Evolutionary conservation across 768 basidiomycete genomes (phyloP).

Genomic region (Lactarius sp.): DNA sequence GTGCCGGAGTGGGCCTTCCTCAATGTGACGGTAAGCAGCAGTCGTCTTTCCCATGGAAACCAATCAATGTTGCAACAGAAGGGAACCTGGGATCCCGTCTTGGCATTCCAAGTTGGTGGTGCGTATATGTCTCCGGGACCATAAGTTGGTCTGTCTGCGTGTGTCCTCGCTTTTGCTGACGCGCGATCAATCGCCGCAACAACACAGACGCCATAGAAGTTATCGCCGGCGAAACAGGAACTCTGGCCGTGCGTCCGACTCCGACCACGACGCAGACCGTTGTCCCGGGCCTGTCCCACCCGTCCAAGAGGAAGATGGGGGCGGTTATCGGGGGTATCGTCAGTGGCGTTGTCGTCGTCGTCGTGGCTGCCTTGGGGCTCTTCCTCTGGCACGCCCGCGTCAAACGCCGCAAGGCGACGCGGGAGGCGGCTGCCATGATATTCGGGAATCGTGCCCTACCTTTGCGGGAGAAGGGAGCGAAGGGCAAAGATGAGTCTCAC

Average conservation of each 20-base stretch:
- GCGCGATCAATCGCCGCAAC: background rate
- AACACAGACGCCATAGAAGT: background rate
- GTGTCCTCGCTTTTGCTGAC: no score
- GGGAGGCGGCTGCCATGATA: constrained; percentile 1
- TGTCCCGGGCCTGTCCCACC: background rate
- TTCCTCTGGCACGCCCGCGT: constrained; percentile 13
- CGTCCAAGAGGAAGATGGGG: background rate
- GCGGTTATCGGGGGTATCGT: constrained; percentile 7
- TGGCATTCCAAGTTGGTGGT: constrained; percentile 11
- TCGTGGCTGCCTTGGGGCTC: background rate
- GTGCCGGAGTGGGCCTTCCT: constrained; percentile 18
- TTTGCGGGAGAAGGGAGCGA: constrained; percentile 9
- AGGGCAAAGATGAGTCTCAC: background rate
- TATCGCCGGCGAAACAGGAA: background rate
- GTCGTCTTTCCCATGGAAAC: background rate
- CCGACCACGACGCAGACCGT: constrained; percentile 6
- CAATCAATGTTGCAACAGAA: background rate
- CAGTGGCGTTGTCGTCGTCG: background rate
- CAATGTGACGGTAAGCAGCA: constrained; percentile 8
- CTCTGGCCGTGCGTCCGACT: background rate
- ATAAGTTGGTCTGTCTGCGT: no score
- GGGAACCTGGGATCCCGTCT: constrained; percentile 6
- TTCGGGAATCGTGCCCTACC: background rate
- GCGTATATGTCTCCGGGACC: background rate
- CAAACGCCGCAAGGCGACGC: constrained; percentile 10